Base-by-base conservation (phyloP, 305 asterid species). In the Fraxinus ornus region DNA sequence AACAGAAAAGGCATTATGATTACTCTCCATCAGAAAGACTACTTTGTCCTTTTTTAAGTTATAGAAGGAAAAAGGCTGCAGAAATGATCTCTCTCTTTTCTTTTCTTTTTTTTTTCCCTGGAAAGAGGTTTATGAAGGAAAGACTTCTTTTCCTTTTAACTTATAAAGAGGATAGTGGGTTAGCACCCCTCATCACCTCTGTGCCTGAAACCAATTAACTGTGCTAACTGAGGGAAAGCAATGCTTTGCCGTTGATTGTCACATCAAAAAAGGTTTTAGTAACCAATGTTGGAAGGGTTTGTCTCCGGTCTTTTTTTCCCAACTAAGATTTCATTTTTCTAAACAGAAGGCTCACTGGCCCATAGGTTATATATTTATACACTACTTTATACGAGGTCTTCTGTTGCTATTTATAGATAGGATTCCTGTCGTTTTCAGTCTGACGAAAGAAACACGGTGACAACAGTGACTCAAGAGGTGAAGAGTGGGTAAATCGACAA, bases 101-200 rank as follows among this genome's bases (percentile, higher is more conserved):
- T 35, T 35, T 35, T 36, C 32, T 76, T 15, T 19, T 83, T 83
- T 83, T 75, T 80, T 39, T 71, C 52, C 83, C 81, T 24, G 52
- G 37, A 72, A 74, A 83, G 80, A 81, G 49, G 83, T 84, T 71
- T 66, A 76, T 82, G 47, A 6, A n/a, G 77, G 47, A 39, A 76
- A 85, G 64, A 36, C 77, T 73, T 19, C 26, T 64, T 64, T 24
- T 22, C 32, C 12, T 22, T 64, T 64, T 24, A 28, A 68, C 9
- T 68, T 68, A 28, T 26, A 26, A 68, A 68, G 39, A 1, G 75
- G 75, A 30, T 7, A 68, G 75, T 12, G 33, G 73, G 21, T 28
- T 13, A 30, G 75, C 75, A 10, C 21, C 2, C 75, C 75, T 30
- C 71, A 30, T 22, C 36, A 5, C 26, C 9, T 26, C 21, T 28